Conservation (phyloP, 108 stramenopile species). For the Conticribra guillardii region DNA sequence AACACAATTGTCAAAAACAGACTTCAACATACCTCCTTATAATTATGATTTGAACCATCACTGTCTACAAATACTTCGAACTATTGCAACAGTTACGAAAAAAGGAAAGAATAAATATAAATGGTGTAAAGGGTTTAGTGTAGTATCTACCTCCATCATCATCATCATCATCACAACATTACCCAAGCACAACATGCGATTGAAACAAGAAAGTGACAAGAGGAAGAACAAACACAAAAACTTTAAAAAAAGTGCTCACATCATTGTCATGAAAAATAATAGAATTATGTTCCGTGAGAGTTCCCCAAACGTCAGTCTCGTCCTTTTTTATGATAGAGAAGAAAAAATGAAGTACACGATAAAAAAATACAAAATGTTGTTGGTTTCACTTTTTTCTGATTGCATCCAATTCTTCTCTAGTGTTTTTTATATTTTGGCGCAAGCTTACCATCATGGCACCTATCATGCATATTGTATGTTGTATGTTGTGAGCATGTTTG, state of each 20-base stretch:
- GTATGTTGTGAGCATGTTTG: too few species aligned
- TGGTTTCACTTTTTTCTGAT: too few species aligned
- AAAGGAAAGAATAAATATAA: not conserved
- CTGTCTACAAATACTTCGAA: conserved; percentile 92
- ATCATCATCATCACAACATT: too few species aligned
- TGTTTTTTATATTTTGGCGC: too few species aligned
- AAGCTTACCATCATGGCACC: conserved; percentile 22
- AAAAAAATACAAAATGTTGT: too few species aligned
- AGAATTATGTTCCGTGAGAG: conserved; percentile 68
- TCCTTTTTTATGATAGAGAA: conserved; percentile 12
- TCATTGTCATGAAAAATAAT: conserved; percentile 81
- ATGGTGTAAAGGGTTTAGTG: conserved; percentile 58
- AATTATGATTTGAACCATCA: conserved; percentile 67
- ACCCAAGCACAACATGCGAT: too few species aligned
- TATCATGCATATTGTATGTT: too few species aligned
- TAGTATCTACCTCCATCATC: too few species aligned
- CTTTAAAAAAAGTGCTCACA: conserved; percentile 15
- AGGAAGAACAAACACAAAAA: not conserved
- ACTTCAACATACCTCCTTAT: conserved; percentile 66
- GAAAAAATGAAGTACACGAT: not conserved
- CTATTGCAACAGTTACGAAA: not conserved
- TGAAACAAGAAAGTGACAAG: not conserved
- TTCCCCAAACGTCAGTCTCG: conserved; percentile 52
- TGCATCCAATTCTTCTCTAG: too few species aligned
- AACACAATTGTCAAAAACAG: not conserved